Base-by-base conservation (phyloP, 345 rosid genomes). In the Eutrema yunnanense region DNA sequence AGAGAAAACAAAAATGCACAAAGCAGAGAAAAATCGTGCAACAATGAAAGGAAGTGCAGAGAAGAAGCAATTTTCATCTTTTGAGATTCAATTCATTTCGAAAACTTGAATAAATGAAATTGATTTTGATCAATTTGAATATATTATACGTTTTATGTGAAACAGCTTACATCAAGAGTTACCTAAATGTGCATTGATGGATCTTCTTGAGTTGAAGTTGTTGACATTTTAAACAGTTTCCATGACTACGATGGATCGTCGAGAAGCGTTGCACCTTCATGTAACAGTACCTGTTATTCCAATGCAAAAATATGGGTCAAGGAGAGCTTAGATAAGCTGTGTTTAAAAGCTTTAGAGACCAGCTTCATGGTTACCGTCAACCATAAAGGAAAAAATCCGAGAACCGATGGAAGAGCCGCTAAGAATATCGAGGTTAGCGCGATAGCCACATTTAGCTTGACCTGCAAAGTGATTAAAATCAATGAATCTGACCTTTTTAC, bases 211-310 rank as follows among this genome's bases (percentile, higher is more conserved):
- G 12, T 6, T 62, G 22, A 76, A 26, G 53, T 66, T 41, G 53
- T 19, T 19, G 19, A 19, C 19, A 19, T 19, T 19, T 19, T 19
- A 19, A 19, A 19, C 19, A 19, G 86, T 72, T 64, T 78, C 96
- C 85, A 86, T 44, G 90, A 82, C 91, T 92, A 83, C 7, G 84
- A 72, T 0, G 98, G 97, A 29, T 90, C 84, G 55, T 85, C 86
- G 4, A 90, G 86, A 51, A 93, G 88, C 8, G 98, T 89, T 13
- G 88, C 96, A 0, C 98, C 96, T 83, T 90, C 97, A n/a, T 90
- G 97, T 78, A 88, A 76, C 55, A 90, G 86, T 65, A 93, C 96
- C 97, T 93, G 80, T 8, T 8, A 41, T n/a, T 30, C 1, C 13
- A 69, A 26, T 56, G 12, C 8, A 48, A 10, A 16, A 7, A 62